These are phyloP conservation scores for Glebionis coronaria DNA, from an alignment of 129 eudicot species.

Conservation along the genomic window DNA sequence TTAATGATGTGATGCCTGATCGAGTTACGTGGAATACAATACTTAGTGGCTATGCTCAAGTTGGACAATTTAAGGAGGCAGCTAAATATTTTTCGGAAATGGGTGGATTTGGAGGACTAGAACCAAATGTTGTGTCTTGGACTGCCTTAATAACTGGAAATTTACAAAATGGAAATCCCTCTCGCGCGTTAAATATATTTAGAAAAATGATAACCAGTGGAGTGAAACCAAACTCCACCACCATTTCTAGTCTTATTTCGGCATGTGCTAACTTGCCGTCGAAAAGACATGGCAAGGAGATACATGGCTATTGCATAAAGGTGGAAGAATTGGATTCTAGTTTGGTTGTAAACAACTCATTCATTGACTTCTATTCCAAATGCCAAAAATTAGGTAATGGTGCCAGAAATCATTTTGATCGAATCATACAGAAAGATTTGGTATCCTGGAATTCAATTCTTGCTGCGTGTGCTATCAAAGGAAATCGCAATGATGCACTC, in stretches of 20 bases:
- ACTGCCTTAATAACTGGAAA: slow-evolving; percentile 45
- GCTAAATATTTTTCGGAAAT: slow-evolving; percentile 32
- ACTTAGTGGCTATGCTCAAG: slow-evolving; percentile 41
- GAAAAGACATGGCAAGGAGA: slow-evolving; percentile 36
- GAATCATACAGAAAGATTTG: slow-evolving; percentile 41
- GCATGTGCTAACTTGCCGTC: slow-evolving; percentile 37
- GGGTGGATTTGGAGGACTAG: slow-evolving; percentile 27
- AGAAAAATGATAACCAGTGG: slow-evolving; percentile 32
- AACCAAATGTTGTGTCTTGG: slow-evolving; percentile 52
- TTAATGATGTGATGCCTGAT: slow-evolving; percentile 32
- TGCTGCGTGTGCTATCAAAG: slow-evolving; percentile 35
- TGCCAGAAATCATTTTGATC: slow-evolving; percentile 30
- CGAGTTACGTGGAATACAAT: slow-evolving; percentile 44
- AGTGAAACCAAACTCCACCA: slow-evolving; percentile 42
- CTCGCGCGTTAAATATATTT: slow-evolving; percentile 34
- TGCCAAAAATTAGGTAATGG: slow-evolving; percentile 22
- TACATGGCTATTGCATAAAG: slow-evolving; percentile 50
- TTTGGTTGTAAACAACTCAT: slow-evolving; percentile 34
- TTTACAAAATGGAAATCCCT: slow-evolving; percentile 30
- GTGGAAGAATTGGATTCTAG: slow-evolving; percentile 36
- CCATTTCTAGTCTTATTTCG: slow-evolving; percentile 40
- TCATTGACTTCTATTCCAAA: slow-evolving; percentile 37
- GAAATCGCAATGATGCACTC: slow-evolving; percentile 30
- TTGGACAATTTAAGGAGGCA: slow-evolving; percentile 40
- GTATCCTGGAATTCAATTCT: slow-evolving; percentile 53